Base-by-base conservation (phyloP, 495 filamentous ascomycete genomes). In the Aspergillus nanangensis region DNA sequence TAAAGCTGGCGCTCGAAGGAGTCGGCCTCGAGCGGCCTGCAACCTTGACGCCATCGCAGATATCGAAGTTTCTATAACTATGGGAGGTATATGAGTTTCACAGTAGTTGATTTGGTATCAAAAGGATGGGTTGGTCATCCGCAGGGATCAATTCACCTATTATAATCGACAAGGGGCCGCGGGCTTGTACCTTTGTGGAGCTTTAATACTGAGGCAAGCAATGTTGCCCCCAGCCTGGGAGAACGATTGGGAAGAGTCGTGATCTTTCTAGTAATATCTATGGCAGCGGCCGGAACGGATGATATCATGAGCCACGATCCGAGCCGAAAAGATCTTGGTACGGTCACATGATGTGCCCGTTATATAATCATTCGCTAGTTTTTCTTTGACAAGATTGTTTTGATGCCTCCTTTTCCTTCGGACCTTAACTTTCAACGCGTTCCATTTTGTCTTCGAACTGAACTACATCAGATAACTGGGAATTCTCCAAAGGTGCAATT, bases 1-100 rank as follows among this genome's bases (percentile, higher is more conserved):
- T 37, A 62, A 36, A 22, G 38, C 43, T 10, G 62, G 54, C 5
- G 60, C 41, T 49, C 61, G 63, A 31, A 69, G 45, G 23, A 67
- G 55, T 19, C 60, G 54, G 46, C 51, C 56, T 10, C 65, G 69
- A 36, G 50, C 51, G 22, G 69, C 52, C 38, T 62, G 62, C 33
- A 69, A 38, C 57, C 69, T 64, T 27, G 65, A 54, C 15, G 69
- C 67, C 69, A 72, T 70, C 33, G 32, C 50, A 52, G 38, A 39
- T 20, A 19, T 31, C n/a, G 11, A 5, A n/a, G 21, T 3, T 29
- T 29, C 25, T 29, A 11, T 29, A 11, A 7, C 7, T 11, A 5
- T 7, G 11, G 25, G 5, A 29, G 5, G 25, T 29, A 29, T 29
- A 31, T 42, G 20, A n/a, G n/a, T n/a, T n/a, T n/a, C n/a, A n/a